Conservation (phyloP, 306 rosid genomes). For the apple (Malus domestica) region ASM211411v1 NC_041792.1:25806907-25807406, state of each 20-base stretch:
- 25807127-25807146: background rate
- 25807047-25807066: background rate
- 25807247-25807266: background rate
- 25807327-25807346: background rate
- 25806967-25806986: slow-evolving; percentile 98
- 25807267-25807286: background rate
- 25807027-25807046: background rate
- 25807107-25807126: background rate
- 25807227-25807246: slow-evolving; percentile 50
- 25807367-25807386: slow-evolving; percentile 55
- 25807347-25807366: slow-evolving; percentile 51
- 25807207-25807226: slow-evolving; percentile 86
- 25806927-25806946: slow-evolving; percentile 78
- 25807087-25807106: background rate
- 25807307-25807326: background rate
- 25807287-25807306: background rate
- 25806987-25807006: slow-evolving; percentile 91
- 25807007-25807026: slow-evolving; percentile 83
- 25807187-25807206: slow-evolving; percentile 86
- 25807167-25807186: slow-evolving; percentile 83
- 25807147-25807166: background rate
- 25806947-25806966: slow-evolving; percentile 84
- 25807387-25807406: slow-evolving; percentile 73
- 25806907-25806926: background rate
- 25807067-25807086: background rate